Evolutionary conservation across 2,329 filamentous ascomycete genomes (phyloP), one percentile per base, ranked within the genome.

Genomic region (Ophiostoma novo-ulmi): DNA sequence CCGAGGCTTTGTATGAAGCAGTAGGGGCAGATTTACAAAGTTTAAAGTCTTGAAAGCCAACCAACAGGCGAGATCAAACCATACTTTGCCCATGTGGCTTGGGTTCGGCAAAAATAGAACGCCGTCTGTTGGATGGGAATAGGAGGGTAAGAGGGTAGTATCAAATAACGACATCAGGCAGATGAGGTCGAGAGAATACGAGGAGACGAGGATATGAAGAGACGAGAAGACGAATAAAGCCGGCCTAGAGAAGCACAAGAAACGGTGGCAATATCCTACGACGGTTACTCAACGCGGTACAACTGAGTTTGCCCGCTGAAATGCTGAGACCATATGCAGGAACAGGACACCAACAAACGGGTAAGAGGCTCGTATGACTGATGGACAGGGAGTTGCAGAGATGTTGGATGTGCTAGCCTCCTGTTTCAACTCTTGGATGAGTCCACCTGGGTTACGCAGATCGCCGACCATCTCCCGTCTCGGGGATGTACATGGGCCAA

Each of bases 381-480:
- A 26, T 22, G 11, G 52, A 26, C 48, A 58, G 11, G n/a, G 52
- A 26, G n/a, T 10, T 58, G n/a, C 10, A 22, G 11, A 58, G 44
- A n/a, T 48, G n/a, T 58, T 26, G 52, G 52, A 26, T 14, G 22
- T 22, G 52, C 26, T 58, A 22, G 22, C 26, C 14, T 20, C 38
- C 44, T 7, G 44, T 48, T 48, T 17, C 17, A 48, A 20, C 17
- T 48, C 17, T 48, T 48, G 52, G n/a, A 26, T 35, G 52, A 55
- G 52, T 6, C n/a, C 11, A 36, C 22, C 35, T 17, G 38, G 20
- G 63, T 65, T 65, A 39, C 63, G 36, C 63, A 65, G 17, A 35
- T 65, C 63, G 63, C 35, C 63, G 63, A 65, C 63, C 35, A 65
- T 65, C 63, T 31, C 52, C 8, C 52, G 17, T 13, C 38, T 65